These are phyloP conservation scores for Ophiocordyceps camponoti-leonardi DNA, from an alignment of 2,329 filamentous ascomycete genomes.

Conservation along the genomic window DNA sequence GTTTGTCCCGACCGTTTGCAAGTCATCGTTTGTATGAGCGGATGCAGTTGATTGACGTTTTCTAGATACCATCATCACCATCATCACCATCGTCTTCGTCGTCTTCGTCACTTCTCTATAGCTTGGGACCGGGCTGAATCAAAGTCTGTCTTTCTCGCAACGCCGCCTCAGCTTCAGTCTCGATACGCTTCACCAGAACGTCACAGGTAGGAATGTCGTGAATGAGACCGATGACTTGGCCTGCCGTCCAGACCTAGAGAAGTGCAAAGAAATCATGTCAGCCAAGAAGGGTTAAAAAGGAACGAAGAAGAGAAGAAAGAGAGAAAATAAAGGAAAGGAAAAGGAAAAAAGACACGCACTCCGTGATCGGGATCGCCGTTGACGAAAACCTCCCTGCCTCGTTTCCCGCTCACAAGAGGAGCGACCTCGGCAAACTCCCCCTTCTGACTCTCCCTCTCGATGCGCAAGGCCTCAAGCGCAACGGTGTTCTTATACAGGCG, in stretches of 20 bases:
- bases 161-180: slow-evolving; percentile 55
- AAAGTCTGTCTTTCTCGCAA: slow-evolving; percentile 42
- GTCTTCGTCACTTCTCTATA: slow-evolving; percentile 19
- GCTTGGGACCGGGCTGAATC: slow-evolving; percentile 38
- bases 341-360: slow-evolving; percentile 35
- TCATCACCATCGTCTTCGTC: no score
- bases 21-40: no score
- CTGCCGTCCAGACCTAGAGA: slow-evolving; percentile 79
- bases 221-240: slow-evolving; percentile 83
- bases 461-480: slow-evolving; percentile 57
- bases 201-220: slow-evolving; percentile 68
- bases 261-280: slow-evolving; percentile 5
- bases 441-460: slow-evolving; percentile 66
- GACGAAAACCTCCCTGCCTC: slow-evolving; percentile 78
- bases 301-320: no score
- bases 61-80: no score
- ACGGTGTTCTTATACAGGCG: slow-evolving; percentile 86
- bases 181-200: slow-evolving; percentile 52
- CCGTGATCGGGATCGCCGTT: slow-evolving; percentile 85
- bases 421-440: slow-evolving; percentile 85
- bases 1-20: no score
- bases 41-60: no score
- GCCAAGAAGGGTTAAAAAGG: no score
- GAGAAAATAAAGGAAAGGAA: background rate
- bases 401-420: slow-evolving; percentile 73